Percentiles rank a stretch among this genome's conserved stretches.
Evolutionary conservation across 2,329 filamentous ascomycete species (phyloP).

Genomic region (Ceratocystis colombiana): DNA sequence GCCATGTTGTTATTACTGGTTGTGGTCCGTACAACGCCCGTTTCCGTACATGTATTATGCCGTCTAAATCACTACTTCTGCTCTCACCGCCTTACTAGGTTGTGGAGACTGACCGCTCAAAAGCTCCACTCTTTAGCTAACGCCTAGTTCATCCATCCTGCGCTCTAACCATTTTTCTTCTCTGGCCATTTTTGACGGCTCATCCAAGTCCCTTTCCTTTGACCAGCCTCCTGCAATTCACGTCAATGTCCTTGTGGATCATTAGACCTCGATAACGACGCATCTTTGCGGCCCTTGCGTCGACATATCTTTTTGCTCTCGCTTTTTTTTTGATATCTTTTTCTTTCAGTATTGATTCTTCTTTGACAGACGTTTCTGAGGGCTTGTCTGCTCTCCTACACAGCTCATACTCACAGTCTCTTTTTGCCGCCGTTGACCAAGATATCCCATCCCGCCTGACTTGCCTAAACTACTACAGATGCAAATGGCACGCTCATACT

Average conservation of each 20-base stretch:
- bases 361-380: neutral
- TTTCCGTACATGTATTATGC: neutral
- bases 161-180: neutral
- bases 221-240: conserved; percentile 18
- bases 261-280: neutral
- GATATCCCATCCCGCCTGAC: neutral
- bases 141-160: neutral
- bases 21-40: too few species aligned
- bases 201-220: conserved; percentile 5
- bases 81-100: neutral
- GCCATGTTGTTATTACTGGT: too few species aligned
- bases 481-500: conserved; percentile 2
- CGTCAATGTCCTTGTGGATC: neutral
- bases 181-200: neutral
- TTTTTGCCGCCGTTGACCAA: neutral
- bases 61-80: neutral
- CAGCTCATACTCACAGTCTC: too few species aligned
- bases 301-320: neutral
- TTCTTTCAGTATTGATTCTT: neutral
- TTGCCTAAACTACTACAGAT: neutral
- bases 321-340: neutral
- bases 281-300: conserved; percentile 6
- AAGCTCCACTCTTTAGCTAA: neutral
- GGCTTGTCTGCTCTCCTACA: too few species aligned
- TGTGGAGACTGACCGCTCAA: neutral